Evolutionary conservation across 140 eudicot species (phyloP), one percentile per base, ranked within the genome.

Genomic region (Bidens hawaiensis): DNA sequence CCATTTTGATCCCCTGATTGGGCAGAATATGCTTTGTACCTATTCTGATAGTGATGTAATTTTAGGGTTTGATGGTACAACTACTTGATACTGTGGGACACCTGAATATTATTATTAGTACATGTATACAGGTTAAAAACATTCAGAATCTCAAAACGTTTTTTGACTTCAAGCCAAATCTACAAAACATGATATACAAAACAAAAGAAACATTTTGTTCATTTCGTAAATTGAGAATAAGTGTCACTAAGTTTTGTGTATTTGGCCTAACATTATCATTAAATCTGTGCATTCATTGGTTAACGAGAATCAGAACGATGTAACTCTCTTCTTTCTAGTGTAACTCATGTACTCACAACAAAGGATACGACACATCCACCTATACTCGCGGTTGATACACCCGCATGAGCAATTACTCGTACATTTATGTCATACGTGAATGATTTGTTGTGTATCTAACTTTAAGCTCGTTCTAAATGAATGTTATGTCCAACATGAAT

Each of bases 1-100:
- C 53, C 72, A 52, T 52, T 36, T 66, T 36, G 53, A 19, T n/a
- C 21, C 40, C 63, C 36, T 66, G 19, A 51, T 50, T 24, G 71
- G 40, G 50, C 62, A 51, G 71, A 34, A 54, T 66, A 6, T 66
- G 53, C 52, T 52, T 66, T 52, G 72, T 52, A 51, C 40, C 42
- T 24, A 33, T 66, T 27, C 40, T 33, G 50, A 34, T 34, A 18
- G 71, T 50, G 51, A 65, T 65, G 25, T 65, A 43, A 49, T 43
- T 47, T 21, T 25, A 46, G 31, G 57, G 69, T 63, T 17, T 17
- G 7, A 16, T 27, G 46, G 45, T 63, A 63, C 69, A 47, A 45
- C 38, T 49, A 64, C 49, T 49, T 3, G 49, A 48, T 48, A 24
- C n/a, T 62, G 46, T 46, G 41, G 69, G 57, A 30, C 70, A 64